Evolutionary conservation across 2,329 filamentous ascomycete genomes (phyloP).

Genomic region (Xylariaceae sp.): DNA sequence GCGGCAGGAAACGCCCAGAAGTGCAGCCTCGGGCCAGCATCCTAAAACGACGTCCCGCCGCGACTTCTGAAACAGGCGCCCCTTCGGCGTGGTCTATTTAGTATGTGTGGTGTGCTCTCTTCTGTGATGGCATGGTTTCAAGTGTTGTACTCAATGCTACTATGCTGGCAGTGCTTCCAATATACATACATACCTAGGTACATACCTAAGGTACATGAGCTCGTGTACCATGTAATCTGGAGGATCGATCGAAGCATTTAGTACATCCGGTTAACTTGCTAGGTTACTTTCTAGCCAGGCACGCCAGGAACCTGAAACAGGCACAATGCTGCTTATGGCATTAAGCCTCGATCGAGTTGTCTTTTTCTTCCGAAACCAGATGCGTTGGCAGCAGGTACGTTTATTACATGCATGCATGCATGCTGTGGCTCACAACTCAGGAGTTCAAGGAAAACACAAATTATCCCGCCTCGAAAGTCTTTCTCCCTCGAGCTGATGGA

Average conservation of each 20-base stretch:
- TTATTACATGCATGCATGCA: neutral
- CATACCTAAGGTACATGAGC: too few species aligned
- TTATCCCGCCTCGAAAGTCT: too few species aligned
- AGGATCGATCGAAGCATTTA: conserved; percentile 11
- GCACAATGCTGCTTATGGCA: conserved; percentile 22
- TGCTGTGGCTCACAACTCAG: neutral
- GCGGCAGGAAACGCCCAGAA: conserved; percentile 10
- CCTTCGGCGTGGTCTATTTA: conserved; percentile 12
- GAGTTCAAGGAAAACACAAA: conserved; percentile 18
- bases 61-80: conserved; percentile 23
- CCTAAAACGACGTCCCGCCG: conserved; percentile 14
- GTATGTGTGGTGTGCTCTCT: too few species aligned
- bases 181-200: too few species aligned
- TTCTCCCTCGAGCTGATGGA: too few species aligned
- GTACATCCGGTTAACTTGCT: too few species aligned
- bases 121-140: too few species aligned
- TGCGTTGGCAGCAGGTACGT: conserved; percentile 8
- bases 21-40: conserved; percentile 15
- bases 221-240: too few species aligned
- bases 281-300: conserved; percentile 15
- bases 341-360: too few species aligned
- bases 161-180: conserved; percentile 3
- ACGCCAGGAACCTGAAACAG: conserved; percentile 28
- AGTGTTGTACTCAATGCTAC: conserved; percentile 15
- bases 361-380: conserved; percentile 27